phyloP scores from a whole-genome alignment of 192 early-diverging fungal genomes.

The Coemansia sp. region DNA sequence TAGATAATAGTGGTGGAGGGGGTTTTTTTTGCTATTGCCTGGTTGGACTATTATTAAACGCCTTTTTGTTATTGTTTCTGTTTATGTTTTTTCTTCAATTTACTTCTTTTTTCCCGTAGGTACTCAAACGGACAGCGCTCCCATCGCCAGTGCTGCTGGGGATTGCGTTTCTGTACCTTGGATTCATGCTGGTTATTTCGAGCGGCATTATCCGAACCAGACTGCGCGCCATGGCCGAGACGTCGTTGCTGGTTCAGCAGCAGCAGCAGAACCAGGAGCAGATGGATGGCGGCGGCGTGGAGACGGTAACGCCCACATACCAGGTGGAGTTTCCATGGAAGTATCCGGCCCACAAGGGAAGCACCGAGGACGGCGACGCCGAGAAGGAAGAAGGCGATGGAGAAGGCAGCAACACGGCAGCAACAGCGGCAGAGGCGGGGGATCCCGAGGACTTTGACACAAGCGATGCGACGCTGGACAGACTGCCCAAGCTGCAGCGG shows the following conservation, averaged over 20 bases:
- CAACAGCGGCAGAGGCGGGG: background rate
- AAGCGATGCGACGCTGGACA: background rate
- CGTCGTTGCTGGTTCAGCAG: background rate
- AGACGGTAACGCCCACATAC: background rate
- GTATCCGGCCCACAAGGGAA: background rate
- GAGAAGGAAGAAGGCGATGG: background rate
- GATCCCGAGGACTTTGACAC: background rate
- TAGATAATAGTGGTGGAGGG: no score
- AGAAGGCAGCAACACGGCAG: background rate
- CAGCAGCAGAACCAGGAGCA: background rate
- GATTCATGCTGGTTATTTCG: conserved; percentile 21
- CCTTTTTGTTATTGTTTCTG: conserved; percentile 1
- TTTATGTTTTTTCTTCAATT: background rate
- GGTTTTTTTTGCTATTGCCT: no score
- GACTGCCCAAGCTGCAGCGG: conserved; percentile 12
- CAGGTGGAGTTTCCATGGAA: conserved; percentile 11
- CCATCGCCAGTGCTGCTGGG: conserved; percentile 32
- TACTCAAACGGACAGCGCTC: conserved; percentile 25
- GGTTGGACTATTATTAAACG: background rate
- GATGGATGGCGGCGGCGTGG: background rate
- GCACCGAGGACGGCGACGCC: background rate
- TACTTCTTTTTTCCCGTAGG: conserved; percentile 20
- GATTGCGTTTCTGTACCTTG: conserved; percentile 28
- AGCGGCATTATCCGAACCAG: conserved; percentile 5
- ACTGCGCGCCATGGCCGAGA: background rate